These are phyloP conservation scores for Nigrospora sphaerica DNA, from an alignment of 2,329 filamentous ascomycete species.

Conservation along the genomic window DNA sequence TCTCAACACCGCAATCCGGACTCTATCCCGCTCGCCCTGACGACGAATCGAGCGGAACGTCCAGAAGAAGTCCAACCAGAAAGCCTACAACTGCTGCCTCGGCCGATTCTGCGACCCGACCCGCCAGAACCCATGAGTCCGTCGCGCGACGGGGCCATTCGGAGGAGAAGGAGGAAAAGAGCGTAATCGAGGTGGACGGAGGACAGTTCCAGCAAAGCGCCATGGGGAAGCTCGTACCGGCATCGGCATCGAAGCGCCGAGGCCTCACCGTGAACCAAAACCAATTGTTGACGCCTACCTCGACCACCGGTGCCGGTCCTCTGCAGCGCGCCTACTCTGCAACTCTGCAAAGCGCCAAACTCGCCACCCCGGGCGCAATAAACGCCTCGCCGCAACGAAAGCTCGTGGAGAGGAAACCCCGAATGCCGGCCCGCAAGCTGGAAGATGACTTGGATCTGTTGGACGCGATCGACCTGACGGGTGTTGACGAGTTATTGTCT, in stretches of 20 bases:
- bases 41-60: background rate
- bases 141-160: slow-evolving; percentile 8
- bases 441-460: slow-evolving; percentile 16
- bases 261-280: slow-evolving; percentile 34
- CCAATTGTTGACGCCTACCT: slow-evolving; percentile 34
- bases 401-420: slow-evolving; percentile 9
- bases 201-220: slow-evolving; percentile 16
- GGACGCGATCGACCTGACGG: slow-evolving; percentile 27
- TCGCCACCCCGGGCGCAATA: slow-evolving; percentile 11
- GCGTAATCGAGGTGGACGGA: slow-evolving; percentile 9
- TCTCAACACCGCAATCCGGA: slow-evolving; percentile 13
- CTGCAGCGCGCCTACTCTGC: slow-evolving; percentile 28
- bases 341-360: slow-evolving; percentile 17
- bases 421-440: slow-evolving; percentile 18
- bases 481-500: slow-evolving; percentile 16
- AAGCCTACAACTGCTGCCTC: slow-evolving; percentile 6
- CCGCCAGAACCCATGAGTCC: slow-evolving; percentile 14
- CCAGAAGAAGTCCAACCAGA: background rate
- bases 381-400: slow-evolving; percentile 12
- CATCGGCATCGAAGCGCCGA: slow-evolving; percentile 35
- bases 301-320: slow-evolving; percentile 22
- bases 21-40: slow-evolving; percentile 4
- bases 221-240: slow-evolving; percentile 39
- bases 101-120: slow-evolving; percentile 4
- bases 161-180: slow-evolving; percentile 10